Evolutionary conservation across 108 stramenopile species (phyloP), one percentile per base, ranked within the genome.

Genomic region (Skeletonema marinoi): DNA sequence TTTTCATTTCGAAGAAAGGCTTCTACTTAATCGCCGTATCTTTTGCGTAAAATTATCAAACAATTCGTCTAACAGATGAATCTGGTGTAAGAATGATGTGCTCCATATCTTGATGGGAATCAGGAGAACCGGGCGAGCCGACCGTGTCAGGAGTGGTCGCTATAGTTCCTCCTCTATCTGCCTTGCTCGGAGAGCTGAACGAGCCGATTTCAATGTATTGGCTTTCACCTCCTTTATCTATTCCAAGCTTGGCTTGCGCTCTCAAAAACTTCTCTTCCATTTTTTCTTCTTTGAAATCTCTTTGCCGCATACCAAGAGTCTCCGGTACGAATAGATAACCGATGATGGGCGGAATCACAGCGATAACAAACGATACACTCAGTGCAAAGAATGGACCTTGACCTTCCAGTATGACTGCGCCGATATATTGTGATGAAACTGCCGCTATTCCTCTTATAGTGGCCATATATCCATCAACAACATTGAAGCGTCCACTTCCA

Each of bases 221-320:
- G n/a, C 54, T 25, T 9, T 56, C 54, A 10, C 54, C 54, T 51
- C 19, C 50, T 25, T 56, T 29, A 29, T 56, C 54, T 29, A 56
- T 56, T 29, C 54, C 54, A 56, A 25, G 21, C 54, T 56, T 56
- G 9, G 19, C 8, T 29, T 56, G 25, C 17, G 50, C 50, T 51
- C 7, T 17, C 1, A 51, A 6, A 14, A 51, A 21, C 14, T 56
- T 56, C 54, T 73, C 71, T 64, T 65, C 71, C 32, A 33, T 29
- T 31, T 78, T 78, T 66, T 78, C 78, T 65, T 73, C 71, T 29
- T 73, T 73, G 71, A 78, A 78, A 66, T 78, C 78, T 16, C 35
- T 39, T 66, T 78, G 33, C 42, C 78, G 30, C 78, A 78, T 78
- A 38, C 78, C 78, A 31, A 78, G 44, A 25, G 78, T 78, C 69